phyloP scores from a whole-genome alignment of 2,329 filamentous ascomycete species.

The Botrytis sinoallii region DNA sequence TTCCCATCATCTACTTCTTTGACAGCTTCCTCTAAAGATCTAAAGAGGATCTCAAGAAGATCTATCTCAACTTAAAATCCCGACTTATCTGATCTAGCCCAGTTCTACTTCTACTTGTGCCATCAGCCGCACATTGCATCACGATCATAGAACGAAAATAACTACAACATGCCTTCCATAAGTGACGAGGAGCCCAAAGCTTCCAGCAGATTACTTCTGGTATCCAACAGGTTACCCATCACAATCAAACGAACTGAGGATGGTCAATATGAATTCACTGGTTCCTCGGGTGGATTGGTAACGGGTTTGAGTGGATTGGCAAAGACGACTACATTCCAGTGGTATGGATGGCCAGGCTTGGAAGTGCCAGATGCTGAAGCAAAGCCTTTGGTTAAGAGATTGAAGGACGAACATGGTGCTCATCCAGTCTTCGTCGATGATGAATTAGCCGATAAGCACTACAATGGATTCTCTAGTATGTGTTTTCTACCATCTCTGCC shows the following conservation, averaged over 20 bases:
- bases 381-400: constrained; percentile 66
- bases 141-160: background rate
- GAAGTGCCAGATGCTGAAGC: constrained; percentile 86
- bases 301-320: constrained; percentile 87
- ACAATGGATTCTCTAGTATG: constrained; percentile 96
- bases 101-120: background rate
- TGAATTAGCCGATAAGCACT: constrained; percentile 89
- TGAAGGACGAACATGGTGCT: constrained; percentile 85
- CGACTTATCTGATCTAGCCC: background rate
- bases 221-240: constrained; percentile 93
- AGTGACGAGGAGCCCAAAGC: constrained; percentile 27
- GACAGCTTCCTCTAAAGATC: background rate
- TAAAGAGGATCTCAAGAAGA: background rate
- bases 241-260: constrained; percentile 93
- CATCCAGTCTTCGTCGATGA: constrained; percentile 92
- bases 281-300: constrained; percentile 95
- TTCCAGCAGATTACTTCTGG: constrained; percentile 63
- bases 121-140: background rate
- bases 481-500: constrained; percentile 15
- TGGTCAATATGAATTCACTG: constrained; percentile 88
- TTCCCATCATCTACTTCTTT: background rate
- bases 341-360: constrained; percentile 97
- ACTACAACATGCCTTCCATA: constrained; percentile 30
- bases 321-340: constrained; percentile 92
- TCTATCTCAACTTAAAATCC: background rate